These are phyloP conservation scores for Chytriomyces hyalinus DNA, from an alignment of 192 early-diverging fungal genomes.

Conservation along the genomic window DNA sequence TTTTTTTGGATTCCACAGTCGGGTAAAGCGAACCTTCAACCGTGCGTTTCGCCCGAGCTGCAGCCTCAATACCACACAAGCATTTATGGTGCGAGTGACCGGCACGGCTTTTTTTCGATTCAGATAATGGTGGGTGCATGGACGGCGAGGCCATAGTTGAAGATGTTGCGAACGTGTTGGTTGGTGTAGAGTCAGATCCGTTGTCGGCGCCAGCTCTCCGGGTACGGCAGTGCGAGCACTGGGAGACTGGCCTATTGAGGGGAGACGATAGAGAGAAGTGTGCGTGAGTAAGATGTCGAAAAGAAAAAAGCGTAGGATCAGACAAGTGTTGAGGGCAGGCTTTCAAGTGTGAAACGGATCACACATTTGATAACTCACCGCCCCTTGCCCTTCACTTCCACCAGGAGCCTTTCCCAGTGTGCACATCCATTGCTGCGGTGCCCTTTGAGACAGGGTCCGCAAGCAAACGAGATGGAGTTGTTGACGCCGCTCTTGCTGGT, in stretches of 20 bases:
- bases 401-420: conserved; percentile 5
- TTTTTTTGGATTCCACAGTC: background rate
- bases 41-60: background rate
- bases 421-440: conserved; percentile 25
- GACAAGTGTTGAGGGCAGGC: background rate
- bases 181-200: background rate
- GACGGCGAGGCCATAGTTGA: background rate
- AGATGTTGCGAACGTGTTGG: background rate
- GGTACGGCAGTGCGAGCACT: conserved; percentile 15
- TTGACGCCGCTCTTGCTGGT: background rate
- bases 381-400: conserved; percentile 28
- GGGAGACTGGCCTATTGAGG: conserved; percentile 3
- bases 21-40: conserved; percentile 5
- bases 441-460: conserved; percentile 23
- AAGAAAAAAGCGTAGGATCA: background rate
- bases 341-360: background rate
- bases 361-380: background rate
- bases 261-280: background rate
- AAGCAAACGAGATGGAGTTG: background rate
- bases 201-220: conserved; percentile 3
- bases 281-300: background rate
- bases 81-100: conserved; percentile 28
- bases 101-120: background rate
- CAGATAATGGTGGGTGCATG: background rate
- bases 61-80: conserved; percentile 18